Conservation (phyloP, 2,329 filamentous ascomycete species). For the Penicillium palitans region DNA sequence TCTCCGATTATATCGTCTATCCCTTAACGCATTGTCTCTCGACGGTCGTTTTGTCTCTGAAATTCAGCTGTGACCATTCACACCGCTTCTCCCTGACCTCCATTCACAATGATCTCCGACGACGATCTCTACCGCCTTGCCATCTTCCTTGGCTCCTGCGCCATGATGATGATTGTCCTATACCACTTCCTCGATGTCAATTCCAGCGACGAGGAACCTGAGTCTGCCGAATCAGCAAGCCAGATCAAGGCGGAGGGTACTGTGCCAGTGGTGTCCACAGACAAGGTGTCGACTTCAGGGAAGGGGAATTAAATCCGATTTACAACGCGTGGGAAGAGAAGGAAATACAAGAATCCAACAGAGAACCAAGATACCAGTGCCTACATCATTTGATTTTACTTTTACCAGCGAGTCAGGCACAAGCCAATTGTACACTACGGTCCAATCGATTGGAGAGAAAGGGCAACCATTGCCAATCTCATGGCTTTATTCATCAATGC, state of each 20-base stretch:
- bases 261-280: background rate
- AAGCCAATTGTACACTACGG: constrained; percentile 8
- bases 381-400: constrained; percentile 11
- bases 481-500: background rate
- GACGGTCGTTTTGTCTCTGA: background rate
- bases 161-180: constrained; percentile 89
- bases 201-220: constrained; percentile 56
- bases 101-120: constrained; percentile 85
- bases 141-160: constrained; percentile 83
- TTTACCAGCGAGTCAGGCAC: constrained; percentile 2
- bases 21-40: background rate
- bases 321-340: background rate
- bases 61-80: background rate
- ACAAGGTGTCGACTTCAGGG: constrained; percentile 9
- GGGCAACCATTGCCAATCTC: background rate
- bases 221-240: constrained; percentile 11
- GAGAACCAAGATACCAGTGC: constrained; percentile 9
- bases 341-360: background rate
- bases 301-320: constrained; percentile 4
- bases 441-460: background rate
- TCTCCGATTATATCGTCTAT: background rate
- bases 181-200: constrained; percentile 98
- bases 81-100: background rate
- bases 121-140: constrained; percentile 85
- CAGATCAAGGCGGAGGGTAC: constrained; percentile 6